phyloP scores from a whole-genome alignment of 176 grass and related monocot species.

The Carex parvula region DNA sequence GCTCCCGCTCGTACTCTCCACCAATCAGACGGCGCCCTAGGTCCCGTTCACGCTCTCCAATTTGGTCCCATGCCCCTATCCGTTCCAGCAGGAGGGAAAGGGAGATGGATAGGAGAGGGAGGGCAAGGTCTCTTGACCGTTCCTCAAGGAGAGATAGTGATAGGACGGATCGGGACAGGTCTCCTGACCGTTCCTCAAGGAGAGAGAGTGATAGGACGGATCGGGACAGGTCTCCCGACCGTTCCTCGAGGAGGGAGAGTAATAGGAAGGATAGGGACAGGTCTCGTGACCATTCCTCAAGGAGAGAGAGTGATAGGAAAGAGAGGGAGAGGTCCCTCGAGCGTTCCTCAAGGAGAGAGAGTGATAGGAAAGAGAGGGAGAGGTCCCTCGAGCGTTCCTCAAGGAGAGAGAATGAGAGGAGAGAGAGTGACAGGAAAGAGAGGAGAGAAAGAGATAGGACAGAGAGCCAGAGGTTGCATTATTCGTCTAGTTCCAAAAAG shows the following conservation, averaged over 20 bases:
- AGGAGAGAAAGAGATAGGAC: constrained; percentile 20
- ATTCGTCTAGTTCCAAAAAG: constrained; percentile 5
- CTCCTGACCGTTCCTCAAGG: neutral
- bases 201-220: neutral
- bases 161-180: neutral
- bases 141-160: constrained; percentile 14
- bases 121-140: neutral
- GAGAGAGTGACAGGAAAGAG: constrained; percentile 4
- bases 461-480: neutral
- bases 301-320: neutral
- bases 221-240: neutral
- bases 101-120: constrained; percentile 20
- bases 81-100: constrained; percentile 32
- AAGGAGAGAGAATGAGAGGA: neutral
- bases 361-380: neutral
- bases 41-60: constrained; percentile 59
- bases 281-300: neutral
- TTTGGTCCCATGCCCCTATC: constrained; percentile 55
- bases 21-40: constrained; percentile 48
- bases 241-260: neutral
- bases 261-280: neutral
- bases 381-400: neutral
- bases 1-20: constrained; percentile 68
- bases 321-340: neutral
- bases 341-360: constrained; percentile 9